Evolutionary conservation across 768 basidiomycete genomes (phyloP), one percentile per base, ranked within the genome.

Genomic region (Cystobasidium tubakii): DNA sequence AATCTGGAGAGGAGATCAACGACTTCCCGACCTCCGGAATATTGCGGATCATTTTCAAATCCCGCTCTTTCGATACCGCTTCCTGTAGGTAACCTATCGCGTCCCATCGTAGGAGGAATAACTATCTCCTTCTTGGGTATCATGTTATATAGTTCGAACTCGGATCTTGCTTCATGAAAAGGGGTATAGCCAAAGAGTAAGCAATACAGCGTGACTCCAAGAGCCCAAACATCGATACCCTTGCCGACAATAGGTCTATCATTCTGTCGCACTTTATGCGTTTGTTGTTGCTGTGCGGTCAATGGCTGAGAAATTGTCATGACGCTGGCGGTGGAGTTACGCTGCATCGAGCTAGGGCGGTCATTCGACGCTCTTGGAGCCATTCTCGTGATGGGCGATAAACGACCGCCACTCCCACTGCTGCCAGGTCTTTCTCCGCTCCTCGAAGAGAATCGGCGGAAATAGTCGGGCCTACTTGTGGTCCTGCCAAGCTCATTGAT

Each of bases 141-240:
- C 57, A 88, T 84, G 67, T 86, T 83, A 82, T 93, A 95, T 65
- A 96, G 82, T 69, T 85, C 85, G 80, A 86, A 96, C 81, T 93
- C 90, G 54, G 84, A 86, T 33, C 77, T 78, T 71, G 65, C 82
- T 74, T 54, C 85, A 34, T 83, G 82, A 81, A 93, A 98, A 0
- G 95, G 95, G 0, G 89, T 86, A 71, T 83, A 84, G 12, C 92
- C 96, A 76, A 95, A 97, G 1, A 98, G 85, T 57, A 98, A 86
- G 80, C 93, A 95, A 82, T 92, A 98, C 3, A 97, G 84, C 1
- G 96, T 99, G 34, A 97, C 90, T 27, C 96, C 96, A 1, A 99
- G 85, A 0, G 96, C 95, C 96, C 96, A 99, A 39, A 99, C 87
- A 79, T 99, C 96, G 80, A 98, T 95, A 1, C 92, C 88, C 80